Evolutionary conservation across 2,329 filamentous ascomycete species (phyloP).

Genomic region (Myriangium duriaei): DNA sequence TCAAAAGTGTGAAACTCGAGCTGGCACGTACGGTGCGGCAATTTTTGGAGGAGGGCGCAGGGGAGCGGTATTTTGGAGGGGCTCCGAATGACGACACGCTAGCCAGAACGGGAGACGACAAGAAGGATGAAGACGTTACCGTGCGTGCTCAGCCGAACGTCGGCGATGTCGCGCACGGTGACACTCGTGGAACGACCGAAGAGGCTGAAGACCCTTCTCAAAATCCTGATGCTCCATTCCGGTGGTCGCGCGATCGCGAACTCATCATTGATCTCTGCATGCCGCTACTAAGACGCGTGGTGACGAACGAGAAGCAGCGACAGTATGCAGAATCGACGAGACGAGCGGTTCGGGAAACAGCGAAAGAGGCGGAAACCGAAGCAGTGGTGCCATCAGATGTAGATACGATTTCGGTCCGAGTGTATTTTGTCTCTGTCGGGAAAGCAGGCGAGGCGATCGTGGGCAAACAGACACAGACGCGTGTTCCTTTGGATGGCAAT

Average conservation of each 20-base stretch:
- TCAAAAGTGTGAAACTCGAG: conserved; percentile 44
- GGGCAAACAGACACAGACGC: not conserved
- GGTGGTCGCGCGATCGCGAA: conserved; percentile 44
- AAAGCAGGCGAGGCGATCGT: no score
- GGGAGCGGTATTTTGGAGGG: conserved; percentile 32
- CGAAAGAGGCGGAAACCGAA: conserved; percentile 20
- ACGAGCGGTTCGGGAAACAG: conserved; percentile 31
- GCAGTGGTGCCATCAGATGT: conserved; percentile 11
- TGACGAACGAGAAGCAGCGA: conserved; percentile 47
- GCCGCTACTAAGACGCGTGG: conserved; percentile 44
- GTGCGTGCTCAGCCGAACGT: conserved; percentile 18
- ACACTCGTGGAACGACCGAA: no score
- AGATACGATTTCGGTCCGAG: not conserved
- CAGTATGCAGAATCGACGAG: conserved; percentile 45
- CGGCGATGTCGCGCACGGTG: conserved; percentile 10
- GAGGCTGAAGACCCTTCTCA: conserved; percentile 11
- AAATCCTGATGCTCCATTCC: conserved; percentile 23
- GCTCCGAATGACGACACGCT: not conserved
- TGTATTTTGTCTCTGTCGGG: not conserved
- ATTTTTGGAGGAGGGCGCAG: conserved; percentile 36
- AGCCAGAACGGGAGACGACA: not conserved
- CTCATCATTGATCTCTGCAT: conserved; percentile 46
- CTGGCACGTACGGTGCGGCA: conserved; percentile 44
- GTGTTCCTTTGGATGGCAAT: not conserved
- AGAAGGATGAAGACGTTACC: conserved; percentile 26